Evolutionary conservation across 495 filamentous ascomycete species (phyloP).

Genomic region (Xylaria acuta): DNA sequence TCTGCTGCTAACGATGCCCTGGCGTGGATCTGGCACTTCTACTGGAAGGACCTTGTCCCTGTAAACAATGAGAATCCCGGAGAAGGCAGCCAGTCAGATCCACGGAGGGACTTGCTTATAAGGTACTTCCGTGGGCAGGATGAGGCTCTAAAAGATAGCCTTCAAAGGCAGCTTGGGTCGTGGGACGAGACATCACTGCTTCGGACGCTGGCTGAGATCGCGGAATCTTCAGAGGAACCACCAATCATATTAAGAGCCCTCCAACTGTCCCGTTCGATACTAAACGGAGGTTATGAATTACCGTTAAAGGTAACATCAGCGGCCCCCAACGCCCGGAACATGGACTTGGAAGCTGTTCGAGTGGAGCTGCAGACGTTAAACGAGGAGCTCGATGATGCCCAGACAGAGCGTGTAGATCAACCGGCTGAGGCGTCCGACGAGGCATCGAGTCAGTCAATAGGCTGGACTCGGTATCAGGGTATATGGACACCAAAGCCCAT

Average conservation of each 20-base stretch:
- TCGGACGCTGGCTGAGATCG: slow-evolving; percentile 42
- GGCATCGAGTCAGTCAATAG: slow-evolving; percentile 34
- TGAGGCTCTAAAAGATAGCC: not conserved
- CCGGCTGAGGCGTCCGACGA: slow-evolving; percentile 20
- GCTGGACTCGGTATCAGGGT: slow-evolving; percentile 61
- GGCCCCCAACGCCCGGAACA: slow-evolving; percentile 4
- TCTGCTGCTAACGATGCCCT: slow-evolving; percentile 69
- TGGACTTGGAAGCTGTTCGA: slow-evolving; percentile 39
- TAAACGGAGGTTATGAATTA: slow-evolving; percentile 35
- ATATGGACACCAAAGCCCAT: slow-evolving; percentile 68
- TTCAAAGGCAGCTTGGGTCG: slow-evolving; percentile 34
- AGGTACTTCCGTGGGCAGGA: slow-evolving; percentile 37
- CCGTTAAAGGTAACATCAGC: slow-evolving; percentile 27
- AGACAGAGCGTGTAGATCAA: slow-evolving; percentile 19
- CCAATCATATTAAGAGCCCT: slow-evolving; percentile 43
- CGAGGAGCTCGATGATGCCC: slow-evolving; percentile 30
- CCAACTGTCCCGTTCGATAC: slow-evolving; percentile 39
- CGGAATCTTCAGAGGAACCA: slow-evolving; percentile 41
- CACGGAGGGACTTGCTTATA: slow-evolving; percentile 34
- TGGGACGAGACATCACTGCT: slow-evolving; percentile 39
- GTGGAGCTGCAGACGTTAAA: slow-evolving; percentile 38
- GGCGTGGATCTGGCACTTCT: slow-evolving; percentile 86
- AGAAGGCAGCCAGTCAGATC: slow-evolving; percentile 24
- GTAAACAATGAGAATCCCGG: slow-evolving; percentile 15
- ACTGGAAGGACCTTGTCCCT: slow-evolving; percentile 67